Conservation (phyloP, 1,284 basidiomycete genomes). For the Acaromyces ingoldii region DNA sequence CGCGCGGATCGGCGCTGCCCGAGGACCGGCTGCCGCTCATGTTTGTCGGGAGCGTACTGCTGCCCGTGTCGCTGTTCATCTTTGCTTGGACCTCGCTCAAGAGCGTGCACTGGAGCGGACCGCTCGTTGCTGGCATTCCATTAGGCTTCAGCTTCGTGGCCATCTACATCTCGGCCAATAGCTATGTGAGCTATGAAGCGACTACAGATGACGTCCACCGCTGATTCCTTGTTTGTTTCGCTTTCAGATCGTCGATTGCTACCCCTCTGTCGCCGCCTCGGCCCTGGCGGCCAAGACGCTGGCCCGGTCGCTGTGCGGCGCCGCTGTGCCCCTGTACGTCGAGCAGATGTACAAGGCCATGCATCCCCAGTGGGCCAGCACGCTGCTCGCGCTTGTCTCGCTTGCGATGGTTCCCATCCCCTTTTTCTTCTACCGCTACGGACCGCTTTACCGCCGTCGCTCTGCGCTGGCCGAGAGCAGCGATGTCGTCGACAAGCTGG, state of each 20-base stretch:
- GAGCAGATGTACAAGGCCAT: constrained; percentile 58
- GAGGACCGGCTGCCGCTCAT: background rate
- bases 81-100: constrained; percentile 39
- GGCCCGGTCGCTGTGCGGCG: constrained; percentile 57
- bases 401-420: constrained; percentile 35
- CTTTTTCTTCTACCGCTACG: constrained; percentile 29
- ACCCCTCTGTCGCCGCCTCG: constrained; percentile 64
- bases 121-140: constrained; percentile 19
- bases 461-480: no score
- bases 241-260: constrained; percentile 57
- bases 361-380: constrained; percentile 66
- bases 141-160: constrained; percentile 33
- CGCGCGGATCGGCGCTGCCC: background rate
- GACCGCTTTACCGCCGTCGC: no score
- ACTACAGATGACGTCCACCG: no score
- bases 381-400: constrained; percentile 57
- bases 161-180: no score
- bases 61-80: constrained; percentile 47
- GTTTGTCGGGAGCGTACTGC: constrained; percentile 40
- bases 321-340: constrained; percentile 24
- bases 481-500: no score
- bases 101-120: constrained; percentile 36
- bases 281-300: constrained; percentile 71
- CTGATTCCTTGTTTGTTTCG: no score
- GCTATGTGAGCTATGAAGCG: no score